Conservation (phyloP, 805 yeast genomes). For the Kuraishia piskuri region DNA sequence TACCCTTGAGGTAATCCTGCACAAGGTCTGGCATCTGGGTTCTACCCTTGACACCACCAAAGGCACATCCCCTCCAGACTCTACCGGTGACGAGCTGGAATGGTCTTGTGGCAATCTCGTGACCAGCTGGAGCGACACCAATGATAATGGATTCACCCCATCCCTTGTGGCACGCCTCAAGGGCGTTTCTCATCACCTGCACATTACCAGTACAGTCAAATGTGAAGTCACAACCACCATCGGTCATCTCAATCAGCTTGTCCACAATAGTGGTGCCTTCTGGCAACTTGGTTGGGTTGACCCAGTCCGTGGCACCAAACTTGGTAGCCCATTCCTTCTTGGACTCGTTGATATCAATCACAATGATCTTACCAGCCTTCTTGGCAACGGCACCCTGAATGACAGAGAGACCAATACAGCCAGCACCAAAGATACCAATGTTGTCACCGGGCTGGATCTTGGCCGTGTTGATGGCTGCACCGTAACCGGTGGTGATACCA, state of each 20-base stretch:
- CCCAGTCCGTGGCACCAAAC: constrained; percentile 93
- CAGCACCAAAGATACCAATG: constrained; percentile 96
- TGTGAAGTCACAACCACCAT: constrained; percentile 94
- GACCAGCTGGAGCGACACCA: constrained; percentile 98
- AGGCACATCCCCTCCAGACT: constrained; percentile 99
- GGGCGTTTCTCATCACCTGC: constrained; percentile 89
- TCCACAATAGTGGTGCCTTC: constrained; percentile 74
- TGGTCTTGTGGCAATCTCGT: constrained; percentile 94
- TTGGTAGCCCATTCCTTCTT: constrained; percentile 80
- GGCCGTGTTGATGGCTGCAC: constrained; percentile 95
- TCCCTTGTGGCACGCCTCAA: constrained; percentile 97
- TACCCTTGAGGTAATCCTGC: constrained; percentile 74
- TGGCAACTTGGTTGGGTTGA: constrained; percentile 74
- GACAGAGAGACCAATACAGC: constrained; percentile 93
- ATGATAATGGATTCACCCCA: constrained; percentile 96
- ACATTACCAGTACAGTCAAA: constrained; percentile 98
- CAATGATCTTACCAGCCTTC: constrained; percentile 75
- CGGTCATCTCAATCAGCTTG: constrained; percentile 80
- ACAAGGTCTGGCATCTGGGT: constrained; percentile 88
- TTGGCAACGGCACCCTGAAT: constrained; percentile 89
- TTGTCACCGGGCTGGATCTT: constrained; percentile 85
- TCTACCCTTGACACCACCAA: constrained; percentile 98
- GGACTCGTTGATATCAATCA: constrained; percentile 77
- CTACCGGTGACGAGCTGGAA: constrained; percentile 99
- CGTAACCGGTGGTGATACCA: constrained; percentile 97